Evolutionary conservation across 2,329 filamentous ascomycete genomes (phyloP).

Genomic region (Fusarium falciforme): DNA sequence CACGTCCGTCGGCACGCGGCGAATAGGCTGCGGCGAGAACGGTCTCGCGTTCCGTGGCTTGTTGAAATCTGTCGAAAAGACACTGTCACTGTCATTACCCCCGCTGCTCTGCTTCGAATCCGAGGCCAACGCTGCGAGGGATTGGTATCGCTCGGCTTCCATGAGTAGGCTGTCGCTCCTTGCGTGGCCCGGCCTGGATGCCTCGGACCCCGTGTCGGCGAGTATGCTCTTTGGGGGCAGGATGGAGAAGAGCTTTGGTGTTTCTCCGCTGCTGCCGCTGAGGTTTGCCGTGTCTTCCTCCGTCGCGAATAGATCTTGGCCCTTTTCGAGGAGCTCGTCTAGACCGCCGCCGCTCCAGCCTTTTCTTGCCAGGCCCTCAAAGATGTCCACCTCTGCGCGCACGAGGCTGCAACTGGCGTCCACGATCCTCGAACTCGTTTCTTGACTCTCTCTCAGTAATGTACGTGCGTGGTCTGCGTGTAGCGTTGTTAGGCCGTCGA

Average conservation of each 20-base stretch:
- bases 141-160: constrained; percentile 67
- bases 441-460: constrained; percentile 71
- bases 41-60: constrained; percentile 65
- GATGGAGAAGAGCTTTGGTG: constrained; percentile 71
- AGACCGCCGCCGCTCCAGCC: constrained; percentile 75
- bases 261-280: constrained; percentile 48
- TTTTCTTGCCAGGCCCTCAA: constrained; percentile 73
- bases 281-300: constrained; percentile 51
- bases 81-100: constrained; percentile 60
- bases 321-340: constrained; percentile 73
- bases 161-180: constrained; percentile 67
- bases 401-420: constrained; percentile 75
- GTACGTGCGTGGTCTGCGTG: constrained; percentile 71
- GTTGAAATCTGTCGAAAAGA: constrained; percentile 66
- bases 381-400: constrained; percentile 76
- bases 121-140: constrained; percentile 61
- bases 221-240: constrained; percentile 73
- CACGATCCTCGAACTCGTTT: constrained; percentile 70
- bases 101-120: constrained; percentile 42
- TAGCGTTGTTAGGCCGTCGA: constrained; percentile 71
- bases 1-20: constrained; percentile 54
- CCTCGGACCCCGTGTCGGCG: constrained; percentile 60
- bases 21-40: constrained; percentile 68
- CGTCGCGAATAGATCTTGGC: constrained; percentile 69
- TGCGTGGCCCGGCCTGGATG: constrained; percentile 51